Percentiles rank a stretch among this genome's conserved stretches.
These are phyloP conservation scores for Saccharum hybrid DNA, from an alignment of 202 grass and related monocot species.

Conservation along the genomic window DNA sequence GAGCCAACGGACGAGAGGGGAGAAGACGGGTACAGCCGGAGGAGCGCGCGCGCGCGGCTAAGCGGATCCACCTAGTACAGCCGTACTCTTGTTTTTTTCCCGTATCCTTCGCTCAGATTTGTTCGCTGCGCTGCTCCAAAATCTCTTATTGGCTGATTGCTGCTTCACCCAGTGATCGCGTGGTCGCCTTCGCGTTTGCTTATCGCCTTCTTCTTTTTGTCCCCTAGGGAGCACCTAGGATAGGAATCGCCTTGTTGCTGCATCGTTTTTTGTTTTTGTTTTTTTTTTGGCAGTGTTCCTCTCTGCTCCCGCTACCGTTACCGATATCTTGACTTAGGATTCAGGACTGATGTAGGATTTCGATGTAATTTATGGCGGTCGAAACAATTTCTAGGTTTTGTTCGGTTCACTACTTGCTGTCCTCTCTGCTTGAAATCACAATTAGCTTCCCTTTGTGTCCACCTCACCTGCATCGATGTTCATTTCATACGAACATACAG, in stretches of 20 bases:
- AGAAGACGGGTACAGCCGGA: neutral
- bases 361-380: neutral
- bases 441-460: neutral
- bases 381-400: neutral
- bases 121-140: neutral
- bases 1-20: neutral
- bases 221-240: neutral
- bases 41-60: neutral
- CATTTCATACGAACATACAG: neutral
- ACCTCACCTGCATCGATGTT: neutral
- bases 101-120: neutral
- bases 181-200: neutral
- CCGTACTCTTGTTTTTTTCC: neutral
- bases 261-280: too few relatives aligned
- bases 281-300: neutral
- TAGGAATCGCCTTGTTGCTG: too few relatives aligned
- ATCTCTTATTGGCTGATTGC: neutral
- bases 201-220: neutral
- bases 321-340: neutral
- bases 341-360: neutral
- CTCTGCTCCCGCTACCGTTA: neutral
- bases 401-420: neutral
- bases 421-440: neutral
- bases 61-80: slow-evolving; percentile 3
- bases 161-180: neutral